phyloP scores from a whole-genome alignment of 192 early-diverging fungal genomes.

The Cetraspora pellucida region DNA sequence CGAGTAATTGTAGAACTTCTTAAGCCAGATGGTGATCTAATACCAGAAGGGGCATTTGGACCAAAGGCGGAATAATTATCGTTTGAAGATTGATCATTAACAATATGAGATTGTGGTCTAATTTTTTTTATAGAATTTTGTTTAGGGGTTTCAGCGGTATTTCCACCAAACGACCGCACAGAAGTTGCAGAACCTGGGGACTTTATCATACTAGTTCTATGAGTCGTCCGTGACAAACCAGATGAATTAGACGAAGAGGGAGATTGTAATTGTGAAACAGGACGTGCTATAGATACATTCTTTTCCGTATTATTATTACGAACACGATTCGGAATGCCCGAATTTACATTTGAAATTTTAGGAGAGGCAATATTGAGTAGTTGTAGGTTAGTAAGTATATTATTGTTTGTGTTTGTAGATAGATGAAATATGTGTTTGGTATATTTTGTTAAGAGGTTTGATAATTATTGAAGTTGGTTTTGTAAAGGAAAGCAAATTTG shows the following conservation, averaged over 20 bases:
- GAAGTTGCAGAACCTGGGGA: neutral
- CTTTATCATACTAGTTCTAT: neutral
- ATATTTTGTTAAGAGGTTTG: too few species aligned
- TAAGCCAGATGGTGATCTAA: neutral
- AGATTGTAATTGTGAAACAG: neutral
- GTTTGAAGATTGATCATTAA: constrained; percentile 4
- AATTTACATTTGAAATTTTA: constrained; percentile 12
- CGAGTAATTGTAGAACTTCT: neutral
- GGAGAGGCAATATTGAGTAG: too few species aligned
- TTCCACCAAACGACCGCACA: neutral
- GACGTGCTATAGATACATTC: neutral
- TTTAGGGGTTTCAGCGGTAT: neutral
- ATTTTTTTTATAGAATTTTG: neutral
- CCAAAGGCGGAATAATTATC: too few species aligned
- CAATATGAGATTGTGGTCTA: constrained; percentile 1
- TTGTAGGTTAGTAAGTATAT: too few species aligned
- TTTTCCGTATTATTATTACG: constrained; percentile 4
- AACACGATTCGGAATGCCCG: constrained; percentile 3
- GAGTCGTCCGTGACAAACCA: neutral
- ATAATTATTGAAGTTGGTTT: too few species aligned
- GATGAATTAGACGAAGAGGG: constrained; percentile 9
- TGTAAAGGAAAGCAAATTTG: too few species aligned
- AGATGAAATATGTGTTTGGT: too few species aligned
- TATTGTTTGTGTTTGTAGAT: too few species aligned
- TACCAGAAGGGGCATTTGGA: neutral